Evolutionary conservation across 139 green algal genomes (phyloP), one percentile per base, ranked within the genome.

Genomic region (Auxenochlorella pyrenoidosa): DNA sequence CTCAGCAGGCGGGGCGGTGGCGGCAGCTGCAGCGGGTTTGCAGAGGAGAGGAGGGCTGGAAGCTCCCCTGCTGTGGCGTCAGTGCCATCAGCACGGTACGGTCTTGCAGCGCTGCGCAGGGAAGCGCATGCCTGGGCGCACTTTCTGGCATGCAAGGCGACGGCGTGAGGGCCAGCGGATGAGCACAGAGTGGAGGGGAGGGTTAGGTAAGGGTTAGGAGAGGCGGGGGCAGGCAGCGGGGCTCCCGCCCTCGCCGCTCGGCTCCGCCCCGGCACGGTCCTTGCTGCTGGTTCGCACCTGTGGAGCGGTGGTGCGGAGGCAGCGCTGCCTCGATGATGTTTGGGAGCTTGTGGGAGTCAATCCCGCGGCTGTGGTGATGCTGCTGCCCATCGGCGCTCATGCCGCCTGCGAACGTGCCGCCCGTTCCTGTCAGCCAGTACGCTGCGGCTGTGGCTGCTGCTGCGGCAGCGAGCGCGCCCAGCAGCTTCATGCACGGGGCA

Each of bases 281-380:
- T n/a, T n/a, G n/a, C n/a, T n/a, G n/a, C n/a, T n/a, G n/a, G n/a
- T n/a, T n/a, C n/a, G n/a, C 36, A 75, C 44, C 54, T 65, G 84
- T 83, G 10, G 75, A 51, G 30, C 84, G 54, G 40, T 88, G 84
- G 84, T 88, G 84, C 3, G 84, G 75, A 3, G 84, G 84, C 54
- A 88, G 84, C 30, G 43, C 44, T 4, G 82, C 65, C 66, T 86
- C 82, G 0, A 79, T 12, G 1, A 79, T 28, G 66, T 86, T 86
- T 16, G 82, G 82, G 5, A 86, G 82, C 21, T 36, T 47, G 82
- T 86, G 82, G 2, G 43, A 28, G 44, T 86, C 82, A 21, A 86
- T 47, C 18, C 65, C 43, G 30, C 3, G 40, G n/a, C 18, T 36
- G 10, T 16, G 70, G 70, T 30, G n/a, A 28, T 32, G 30, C 8